phyloP scores from a whole-genome alignment of 2,329 filamentous ascomycete genomes.

The Colletotrichum lindemuthianum region DNA sequence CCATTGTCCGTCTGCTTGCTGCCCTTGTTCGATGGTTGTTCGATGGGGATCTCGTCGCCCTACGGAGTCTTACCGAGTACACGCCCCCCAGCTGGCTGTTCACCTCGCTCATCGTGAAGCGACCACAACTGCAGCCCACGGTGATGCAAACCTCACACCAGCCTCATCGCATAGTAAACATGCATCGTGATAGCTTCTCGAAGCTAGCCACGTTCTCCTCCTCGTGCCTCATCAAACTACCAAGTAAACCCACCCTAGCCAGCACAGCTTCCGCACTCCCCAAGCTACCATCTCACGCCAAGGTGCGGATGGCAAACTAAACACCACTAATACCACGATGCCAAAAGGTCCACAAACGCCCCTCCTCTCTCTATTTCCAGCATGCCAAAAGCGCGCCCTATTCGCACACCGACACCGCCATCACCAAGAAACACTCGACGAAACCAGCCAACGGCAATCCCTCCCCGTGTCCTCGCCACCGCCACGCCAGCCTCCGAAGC shows the following conservation, averaged over 20 bases:
- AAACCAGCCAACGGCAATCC: constrained; percentile 25
- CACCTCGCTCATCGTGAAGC: background rate
- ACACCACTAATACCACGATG: no score
- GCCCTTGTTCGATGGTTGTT: no score
- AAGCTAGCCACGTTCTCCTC: background rate
- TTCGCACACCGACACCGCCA: background rate
- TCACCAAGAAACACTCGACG: constrained; percentile 12
- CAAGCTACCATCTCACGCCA: background rate
- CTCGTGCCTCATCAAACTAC: background rate
- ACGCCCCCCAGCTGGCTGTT: no score
- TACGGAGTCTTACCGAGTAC: no score
- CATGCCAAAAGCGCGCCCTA: no score
- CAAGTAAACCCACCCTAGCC: background rate
- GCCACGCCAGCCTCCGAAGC: constrained; percentile 25
- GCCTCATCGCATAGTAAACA: background rate
- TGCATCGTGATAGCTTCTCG: background rate
- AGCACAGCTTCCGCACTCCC: background rate
- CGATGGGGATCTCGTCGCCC: no score
- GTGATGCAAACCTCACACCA: background rate
- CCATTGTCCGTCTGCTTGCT: no score
- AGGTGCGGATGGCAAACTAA: no score
- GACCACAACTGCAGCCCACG: background rate
- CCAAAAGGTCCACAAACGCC: background rate
- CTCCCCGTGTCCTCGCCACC: constrained; percentile 8
- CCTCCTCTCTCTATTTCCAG: background rate